Evolutionary conservation across 2,329 filamentous ascomycete genomes (phyloP), one percentile per base, ranked within the genome.

Genomic region (Colletotrichum trifolii): DNA sequence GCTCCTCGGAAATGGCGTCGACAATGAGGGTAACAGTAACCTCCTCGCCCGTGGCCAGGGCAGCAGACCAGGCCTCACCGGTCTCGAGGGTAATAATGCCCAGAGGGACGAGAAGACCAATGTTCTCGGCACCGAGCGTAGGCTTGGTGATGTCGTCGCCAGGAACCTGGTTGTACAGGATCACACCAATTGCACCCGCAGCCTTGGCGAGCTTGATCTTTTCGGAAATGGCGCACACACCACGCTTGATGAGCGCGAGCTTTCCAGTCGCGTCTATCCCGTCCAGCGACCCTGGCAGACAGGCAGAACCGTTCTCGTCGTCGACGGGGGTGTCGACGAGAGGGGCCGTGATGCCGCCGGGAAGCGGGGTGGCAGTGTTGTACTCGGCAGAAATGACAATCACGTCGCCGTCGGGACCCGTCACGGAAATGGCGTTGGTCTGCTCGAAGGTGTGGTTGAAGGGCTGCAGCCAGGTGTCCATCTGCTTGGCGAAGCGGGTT

Each of bases 151-250:
- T 72, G 8, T 67, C 59, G 11, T 72, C 67, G 0, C 85, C 86
- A 0, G 81, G 76, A 2, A 76, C 79, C 66, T 90, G 88, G 80
- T 91, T 87, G 73, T 88, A 89, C 54, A 91, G 79, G 38, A 91
- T 74, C 0, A 83, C 79, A 36, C 74, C 80, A 4, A 78, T 34
- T 2, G 81, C 81, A 42, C 80, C 81, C 1, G 76, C 73, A 7
- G 75, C 72, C 70, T 75, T 79, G 10, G 81, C 81, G 4, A 81
- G 72, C 69, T 76, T 78, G 39, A 82, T 73, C 70, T 83, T 83
- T 39, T 79, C 76, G 0, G 75, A 69, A 38, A 83, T 75, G 34
- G 77, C 75, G 59, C 81, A 83, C 12, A 64, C 63, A 34, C 81
- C 81, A 3, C 81, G 76, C 75, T 81, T 81, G 11, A 83, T 71